Base-by-base conservation (phyloP, 192 early-diverging fungal genomes). In the Coemansia sp. region DNA sequence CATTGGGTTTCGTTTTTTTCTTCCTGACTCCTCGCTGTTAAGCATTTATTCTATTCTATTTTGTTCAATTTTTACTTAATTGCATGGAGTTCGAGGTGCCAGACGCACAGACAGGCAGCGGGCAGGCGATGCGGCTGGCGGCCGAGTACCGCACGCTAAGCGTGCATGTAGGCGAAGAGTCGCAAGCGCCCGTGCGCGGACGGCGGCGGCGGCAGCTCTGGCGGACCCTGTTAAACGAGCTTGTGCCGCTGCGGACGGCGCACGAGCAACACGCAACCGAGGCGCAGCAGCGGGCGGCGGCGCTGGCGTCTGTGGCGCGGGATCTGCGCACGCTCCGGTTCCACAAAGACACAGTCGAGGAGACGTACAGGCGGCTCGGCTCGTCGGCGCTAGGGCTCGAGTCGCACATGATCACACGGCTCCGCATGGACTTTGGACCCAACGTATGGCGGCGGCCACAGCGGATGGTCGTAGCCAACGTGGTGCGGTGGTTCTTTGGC, bases 401-500 rank as follows among this genome's bases (percentile, higher is more conserved):
- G 10, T 20, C 48, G 6, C 55, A 51, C 30, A 76, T 64, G 1
- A 67, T 68, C 30, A 63, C 65, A 59, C 49, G 64, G 39, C 67
- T 67, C 11, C 21, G 12, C 14, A 61, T 4, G 7, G 23, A 33
- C 6, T 23, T 62, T 18, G 79, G 79, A 7, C 41, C 44, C 34
- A 82, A 82, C 35, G 68, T 68, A 9, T 18, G 73, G n/a, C 34
- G 62, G 0, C 55, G 53, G 36, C 12, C 63, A 7, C 56, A 61
- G 16, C 71, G 75, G 10, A 57, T 46, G 8, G 18, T 45, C 39
- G 4, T 53, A 6, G 20, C 52, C 16, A 67, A 66, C 2, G 18
- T 73, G 15, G 8, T 85, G 35, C 55, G 67, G 6, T 82, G 79
- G 79, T 73, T 89, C 45, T 89, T 90, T 72, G 87, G 89, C 60